Evolutionary conservation across 345 rosid genomes (phyloP).

Genomic region (Pistacia vera): DNA sequence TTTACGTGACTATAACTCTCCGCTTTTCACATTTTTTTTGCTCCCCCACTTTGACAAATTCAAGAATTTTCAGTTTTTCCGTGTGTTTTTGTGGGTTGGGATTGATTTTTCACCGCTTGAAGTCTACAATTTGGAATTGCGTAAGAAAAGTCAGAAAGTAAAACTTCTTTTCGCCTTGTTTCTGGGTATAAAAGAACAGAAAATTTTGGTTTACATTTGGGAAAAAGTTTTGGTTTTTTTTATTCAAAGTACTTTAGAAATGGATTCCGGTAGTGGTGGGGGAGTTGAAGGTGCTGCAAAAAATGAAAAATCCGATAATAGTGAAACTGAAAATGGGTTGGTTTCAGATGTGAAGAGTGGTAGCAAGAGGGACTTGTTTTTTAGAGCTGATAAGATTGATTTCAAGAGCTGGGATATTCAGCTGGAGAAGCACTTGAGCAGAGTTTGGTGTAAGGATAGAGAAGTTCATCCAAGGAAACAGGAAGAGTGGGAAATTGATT

Average conservation of each 20-base stretch:
- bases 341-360: slow-evolving; percentile 40
- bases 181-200: neutral
- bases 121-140: neutral
- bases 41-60: too few species aligned
- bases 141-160: neutral
- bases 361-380: slow-evolving; percentile 51
- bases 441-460: slow-evolving; percentile 58
- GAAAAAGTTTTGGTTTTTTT: neutral
- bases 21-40: neutral
- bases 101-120: neutral
- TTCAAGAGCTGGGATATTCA: slow-evolving; percentile 83
- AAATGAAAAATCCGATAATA: neutral
- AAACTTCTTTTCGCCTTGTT: neutral
- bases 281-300: slow-evolving; percentile 3
- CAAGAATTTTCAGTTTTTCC: neutral
- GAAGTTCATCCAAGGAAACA: slow-evolving; percentile 36
- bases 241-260: neutral
- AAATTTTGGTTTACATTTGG: neutral
- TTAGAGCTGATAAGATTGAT: slow-evolving; percentile 80
- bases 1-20: neutral
- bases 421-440: slow-evolving; percentile 73
- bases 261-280: slow-evolving; percentile 10
- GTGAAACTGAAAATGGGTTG: slow-evolving; percentile 5
- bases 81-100: neutral
- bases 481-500: slow-evolving; percentile 88